Conservation (phyloP, 2,329 filamentous ascomycete genomes). For the Paraphoma chrysanthemicola region DNA sequence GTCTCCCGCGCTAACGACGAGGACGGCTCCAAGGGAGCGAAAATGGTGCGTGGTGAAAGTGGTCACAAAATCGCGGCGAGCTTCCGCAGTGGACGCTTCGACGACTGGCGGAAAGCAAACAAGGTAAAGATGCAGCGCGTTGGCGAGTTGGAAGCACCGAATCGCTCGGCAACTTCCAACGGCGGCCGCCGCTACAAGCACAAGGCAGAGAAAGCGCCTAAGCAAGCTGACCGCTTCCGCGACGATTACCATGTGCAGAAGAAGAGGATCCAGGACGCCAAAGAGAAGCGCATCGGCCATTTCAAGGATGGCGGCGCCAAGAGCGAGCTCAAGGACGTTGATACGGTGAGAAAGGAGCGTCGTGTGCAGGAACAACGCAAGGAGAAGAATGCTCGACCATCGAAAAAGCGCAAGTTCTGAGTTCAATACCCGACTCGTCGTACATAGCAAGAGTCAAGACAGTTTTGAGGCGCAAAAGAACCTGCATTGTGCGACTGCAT, state of each 20-base stretch:
- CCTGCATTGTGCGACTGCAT: background rate
- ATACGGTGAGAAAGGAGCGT: constrained; percentile 85
- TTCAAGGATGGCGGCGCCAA: constrained; percentile 76
- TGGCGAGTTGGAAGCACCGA: constrained; percentile 74
- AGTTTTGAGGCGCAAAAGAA: background rate
- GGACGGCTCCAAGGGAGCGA: constrained; percentile 77
- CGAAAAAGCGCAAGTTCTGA: constrained; percentile 63
- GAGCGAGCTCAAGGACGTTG: constrained; percentile 79
- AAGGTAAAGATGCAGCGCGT: constrained; percentile 81
- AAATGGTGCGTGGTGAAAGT: constrained; percentile 85
- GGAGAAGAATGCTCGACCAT: constrained; percentile 87
- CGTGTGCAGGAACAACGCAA: constrained; percentile 76
- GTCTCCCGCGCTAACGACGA: constrained; percentile 91
- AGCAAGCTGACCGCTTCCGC: constrained; percentile 89
- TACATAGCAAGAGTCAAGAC: constrained; percentile 10
- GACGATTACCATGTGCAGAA: constrained; percentile 91
- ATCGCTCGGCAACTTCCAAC: constrained; percentile 31
- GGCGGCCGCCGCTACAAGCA: constrained; percentile 75
- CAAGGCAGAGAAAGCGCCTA: constrained; percentile 85
- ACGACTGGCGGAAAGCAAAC: constrained; percentile 88
- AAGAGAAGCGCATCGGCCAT: constrained; percentile 79
- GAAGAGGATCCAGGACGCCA: constrained; percentile 86
- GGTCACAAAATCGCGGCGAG: constrained; percentile 95
- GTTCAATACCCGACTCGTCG: constrained; percentile 16
- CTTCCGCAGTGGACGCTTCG: constrained; percentile 93